These are phyloP conservation scores for Alternaria brassicae DNA, from an alignment of 2,329 filamentous ascomycete species.

Conservation along the genomic window DNA sequence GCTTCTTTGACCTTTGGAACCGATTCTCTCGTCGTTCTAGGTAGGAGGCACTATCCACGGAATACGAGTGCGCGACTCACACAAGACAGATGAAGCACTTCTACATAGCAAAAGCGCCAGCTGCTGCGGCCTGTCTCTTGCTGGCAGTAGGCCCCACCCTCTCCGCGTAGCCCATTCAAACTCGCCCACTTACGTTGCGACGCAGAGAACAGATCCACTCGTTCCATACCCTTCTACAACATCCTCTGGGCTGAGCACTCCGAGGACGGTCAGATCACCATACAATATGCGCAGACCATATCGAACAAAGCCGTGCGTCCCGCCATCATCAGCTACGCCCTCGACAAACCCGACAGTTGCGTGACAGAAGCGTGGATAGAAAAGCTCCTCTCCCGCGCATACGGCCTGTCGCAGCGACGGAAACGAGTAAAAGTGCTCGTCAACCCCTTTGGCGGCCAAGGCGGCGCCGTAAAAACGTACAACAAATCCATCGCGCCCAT, in stretches of 20 bases:
- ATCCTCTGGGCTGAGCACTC: slow-evolving; percentile 79
- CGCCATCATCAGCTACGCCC: slow-evolving; percentile 66
- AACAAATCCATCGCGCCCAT: slow-evolving; percentile 78
- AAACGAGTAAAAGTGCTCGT: slow-evolving; percentile 88
- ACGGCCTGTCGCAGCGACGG: slow-evolving; percentile 69
- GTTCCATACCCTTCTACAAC: slow-evolving; percentile 78
- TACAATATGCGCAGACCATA: slow-evolving; percentile 73
- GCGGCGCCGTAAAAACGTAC: slow-evolving; percentile 76
- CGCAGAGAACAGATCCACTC: slow-evolving; percentile 58
- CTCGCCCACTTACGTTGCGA: slow-evolving; percentile 16
- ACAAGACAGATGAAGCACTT: slow-evolving; percentile 60
- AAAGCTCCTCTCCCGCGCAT: slow-evolving; percentile 72
- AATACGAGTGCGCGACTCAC: slow-evolving; percentile 10
- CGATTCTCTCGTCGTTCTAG: slow-evolving; percentile 66
- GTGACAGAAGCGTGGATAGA: slow-evolving; percentile 68
- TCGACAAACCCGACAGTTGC: slow-evolving; percentile 60
- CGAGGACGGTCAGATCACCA: slow-evolving; percentile 64
- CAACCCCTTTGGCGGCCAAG: slow-evolving; percentile 90
- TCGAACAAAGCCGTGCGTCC: slow-evolving; percentile 65
- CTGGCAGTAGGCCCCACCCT: slow-evolving; percentile 54
- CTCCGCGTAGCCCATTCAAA: no score
- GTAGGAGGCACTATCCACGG: slow-evolving; percentile 48
- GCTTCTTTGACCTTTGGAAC: slow-evolving; percentile 67
- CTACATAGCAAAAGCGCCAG: slow-evolving; percentile 56
- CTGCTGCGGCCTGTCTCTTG: slow-evolving; percentile 63